These are phyloP conservation scores for Sesbania bispinosa DNA, from an alignment of 306 rosid species.

Conservation along the genomic window DNA sequence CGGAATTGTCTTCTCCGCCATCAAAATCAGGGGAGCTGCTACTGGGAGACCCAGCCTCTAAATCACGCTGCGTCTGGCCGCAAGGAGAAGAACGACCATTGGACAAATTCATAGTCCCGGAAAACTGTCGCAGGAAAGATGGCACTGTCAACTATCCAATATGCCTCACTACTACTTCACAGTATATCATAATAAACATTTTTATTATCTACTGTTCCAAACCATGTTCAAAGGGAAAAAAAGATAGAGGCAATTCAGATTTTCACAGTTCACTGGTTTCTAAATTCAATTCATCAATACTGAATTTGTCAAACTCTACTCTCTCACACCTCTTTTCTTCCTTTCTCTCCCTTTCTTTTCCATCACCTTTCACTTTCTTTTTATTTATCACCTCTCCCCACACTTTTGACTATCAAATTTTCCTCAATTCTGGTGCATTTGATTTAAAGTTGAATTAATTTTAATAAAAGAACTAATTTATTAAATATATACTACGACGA, in stretches of 20 bases:
- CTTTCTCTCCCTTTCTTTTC: too few relatives aligned
- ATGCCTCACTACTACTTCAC: neutral
- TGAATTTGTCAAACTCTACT: too few relatives aligned
- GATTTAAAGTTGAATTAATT: too few relatives aligned
- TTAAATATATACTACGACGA: too few relatives aligned
- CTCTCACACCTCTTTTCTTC: too few relatives aligned
- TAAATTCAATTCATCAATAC: neutral
- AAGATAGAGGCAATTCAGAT: neutral
- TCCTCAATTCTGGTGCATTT: too few relatives aligned
- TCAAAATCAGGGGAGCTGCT: constrained; percentile 35
- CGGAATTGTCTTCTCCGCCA: constrained; percentile 30
- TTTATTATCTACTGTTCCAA: too few relatives aligned
- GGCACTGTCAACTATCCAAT: constrained; percentile 50
- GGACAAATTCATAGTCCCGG: constrained; percentile 33
- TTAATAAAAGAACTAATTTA: too few relatives aligned
- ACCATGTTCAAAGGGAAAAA: neutral
- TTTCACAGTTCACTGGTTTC: neutral
- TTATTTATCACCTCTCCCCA: too few relatives aligned
- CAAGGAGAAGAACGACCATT: constrained; percentile 46
- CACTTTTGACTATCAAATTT: too few relatives aligned
- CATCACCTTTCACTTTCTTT: too few relatives aligned
- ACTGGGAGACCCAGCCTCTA: constrained; percentile 45
- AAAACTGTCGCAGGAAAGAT: constrained; percentile 91
- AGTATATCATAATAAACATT: neutral
- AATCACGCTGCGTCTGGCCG: constrained; percentile 26